Conservation (phyloP, 768 basidiomycete genomes). For the Xerocomus potaroensis region DNA sequence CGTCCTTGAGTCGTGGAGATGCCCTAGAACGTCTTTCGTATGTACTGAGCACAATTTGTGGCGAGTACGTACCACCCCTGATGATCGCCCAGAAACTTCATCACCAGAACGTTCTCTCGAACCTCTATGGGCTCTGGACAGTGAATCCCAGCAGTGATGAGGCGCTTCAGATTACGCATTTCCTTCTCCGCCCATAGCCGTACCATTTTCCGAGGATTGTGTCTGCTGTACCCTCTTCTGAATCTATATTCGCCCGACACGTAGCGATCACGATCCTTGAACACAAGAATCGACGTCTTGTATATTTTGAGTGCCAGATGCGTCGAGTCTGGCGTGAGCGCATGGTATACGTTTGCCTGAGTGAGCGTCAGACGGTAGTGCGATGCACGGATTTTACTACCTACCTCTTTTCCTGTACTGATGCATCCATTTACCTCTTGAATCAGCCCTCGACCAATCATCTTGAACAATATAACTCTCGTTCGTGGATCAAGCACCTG, state of each 20-base stretch:
- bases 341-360: constrained; percentile 97
- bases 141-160: constrained; percentile 76
- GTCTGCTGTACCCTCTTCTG: constrained; percentile 79
- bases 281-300: constrained; percentile 95
- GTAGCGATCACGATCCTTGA: constrained; percentile 97
- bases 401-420: constrained; percentile 95
- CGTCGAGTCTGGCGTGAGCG: constrained; percentile 45
- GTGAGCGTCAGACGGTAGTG: constrained; percentile 6
- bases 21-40: constrained; percentile 50
- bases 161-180: constrained; percentile 88
- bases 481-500: constrained; percentile 98
- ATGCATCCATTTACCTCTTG: constrained; percentile 94
- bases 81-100: constrained; percentile 83
- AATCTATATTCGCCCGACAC: constrained; percentile 97
- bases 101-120: constrained; percentile 93
- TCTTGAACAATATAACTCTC: constrained; percentile 88
- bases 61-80: constrained; percentile 67
- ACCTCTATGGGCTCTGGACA: constrained; percentile 92
- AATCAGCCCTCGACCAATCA: constrained; percentile 87
- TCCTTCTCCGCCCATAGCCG: constrained; percentile 99
- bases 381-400: constrained; percentile 9
- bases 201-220: constrained; percentile 98
- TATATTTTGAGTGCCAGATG: constrained; percentile 96
- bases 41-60: neutral
- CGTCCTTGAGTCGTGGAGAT: constrained; percentile 92